Evolutionary conservation across 768 basidiomycete species (phyloP).

Genomic region (Trametopsis cervina): DNA sequence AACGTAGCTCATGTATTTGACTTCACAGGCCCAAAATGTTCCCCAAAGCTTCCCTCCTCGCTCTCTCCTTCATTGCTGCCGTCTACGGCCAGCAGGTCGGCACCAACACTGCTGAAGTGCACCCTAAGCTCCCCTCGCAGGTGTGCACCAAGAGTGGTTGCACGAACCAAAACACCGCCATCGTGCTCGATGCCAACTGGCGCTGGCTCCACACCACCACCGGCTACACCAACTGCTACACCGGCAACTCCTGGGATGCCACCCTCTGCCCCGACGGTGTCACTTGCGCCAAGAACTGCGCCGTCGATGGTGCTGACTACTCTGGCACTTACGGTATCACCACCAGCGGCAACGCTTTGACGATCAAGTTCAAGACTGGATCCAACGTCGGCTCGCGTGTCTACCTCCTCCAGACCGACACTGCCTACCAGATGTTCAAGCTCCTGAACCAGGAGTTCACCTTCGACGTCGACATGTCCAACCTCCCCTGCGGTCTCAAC

Average conservation of each 20-base stretch:
- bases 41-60: constrained; percentile 22
- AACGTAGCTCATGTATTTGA: neutral
- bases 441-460: constrained; percentile 46
- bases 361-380: constrained; percentile 42
- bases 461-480: constrained; percentile 49
- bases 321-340: constrained; percentile 47
- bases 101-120: constrained; percentile 38
- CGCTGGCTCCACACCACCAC: constrained; percentile 29
- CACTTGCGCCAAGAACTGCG: constrained; percentile 28
- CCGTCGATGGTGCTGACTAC: constrained; percentile 28
- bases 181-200: constrained; percentile 43
- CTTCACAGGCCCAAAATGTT: constrained; percentile 18
- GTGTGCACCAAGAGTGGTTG: constrained; percentile 39
- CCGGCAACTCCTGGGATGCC: constrained; percentile 28
- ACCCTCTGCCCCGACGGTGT: constrained; percentile 25
- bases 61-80: constrained; percentile 26
- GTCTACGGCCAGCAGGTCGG: constrained; percentile 45
- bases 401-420: constrained; percentile 41
- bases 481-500: constrained; percentile 50
- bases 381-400: constrained; percentile 23
- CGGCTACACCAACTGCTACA: constrained; percentile 31
- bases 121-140: constrained; percentile 39
- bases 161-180: constrained; percentile 17
- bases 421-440: constrained; percentile 39
- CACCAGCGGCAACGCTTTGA: constrained; percentile 37